Base-by-base conservation (phyloP, 805 yeast genomes). In the Hanseniaspora lindneri region DNA sequence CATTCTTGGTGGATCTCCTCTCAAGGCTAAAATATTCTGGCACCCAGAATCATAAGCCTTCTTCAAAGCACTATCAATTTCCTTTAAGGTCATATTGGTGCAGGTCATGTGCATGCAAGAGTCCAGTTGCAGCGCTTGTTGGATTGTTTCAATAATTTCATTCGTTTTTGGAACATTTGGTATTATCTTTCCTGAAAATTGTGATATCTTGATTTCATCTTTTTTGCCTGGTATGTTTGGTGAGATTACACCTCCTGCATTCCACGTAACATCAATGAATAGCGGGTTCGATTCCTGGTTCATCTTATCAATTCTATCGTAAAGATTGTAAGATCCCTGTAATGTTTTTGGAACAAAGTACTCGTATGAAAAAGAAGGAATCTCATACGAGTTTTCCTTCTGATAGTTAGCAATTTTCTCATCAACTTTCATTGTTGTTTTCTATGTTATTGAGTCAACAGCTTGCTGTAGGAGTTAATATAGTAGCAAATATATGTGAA, bases 61-160 rank as follows among this genome's bases (percentile, higher is more conserved):
- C 51, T 77, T 73, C 55, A 89, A 72, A 4, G 98, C 97, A 51
- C 77, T 74, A 60, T 88, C 96, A 54, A 92, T 83, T 54, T 80
- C 69, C 35, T 74, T 76, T 25, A 78, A 70, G 25, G 87, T 77
- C 98, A 92, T 92, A 58, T 88, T 89, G 16, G 96, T 87, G 60
- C 98, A 92, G 2, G 98, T 92, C 66, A 92, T 71, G 64, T 92
- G 98, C 96, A 92, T 88, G 63, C 97, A 92, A 0, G 97, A 89
- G 59, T 89, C 97, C 52, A 89, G 69, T 8, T 96, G 96, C 49
- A 88, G 70, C 2, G 86, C 88, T 2, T 88, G 79, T 56, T 88
- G 95, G 0, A 96, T 77, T 2, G 94, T 86, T 56, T 86, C 76
- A 4, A 92, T 94, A 75, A 92, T 80, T 55, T 92, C 97, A 30